Conservation (phyloP, 208 protist genomes). For the Trypanosoma cruzi region DNA sequence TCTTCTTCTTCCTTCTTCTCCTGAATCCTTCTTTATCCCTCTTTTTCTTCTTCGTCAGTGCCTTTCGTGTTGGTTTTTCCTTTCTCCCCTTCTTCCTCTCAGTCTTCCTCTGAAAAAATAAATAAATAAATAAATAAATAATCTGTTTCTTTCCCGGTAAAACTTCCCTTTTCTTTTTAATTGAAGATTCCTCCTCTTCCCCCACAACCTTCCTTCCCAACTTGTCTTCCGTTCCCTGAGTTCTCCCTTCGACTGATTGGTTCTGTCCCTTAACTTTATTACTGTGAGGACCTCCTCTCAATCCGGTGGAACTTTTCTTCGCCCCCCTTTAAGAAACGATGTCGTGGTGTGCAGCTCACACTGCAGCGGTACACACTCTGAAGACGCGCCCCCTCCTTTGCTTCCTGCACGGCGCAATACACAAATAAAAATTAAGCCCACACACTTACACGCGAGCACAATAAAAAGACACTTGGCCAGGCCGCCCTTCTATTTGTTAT, state of each 20-base stretch:
- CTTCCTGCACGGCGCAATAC: background rate
- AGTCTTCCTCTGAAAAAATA: background rate
- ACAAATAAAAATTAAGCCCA: background rate
- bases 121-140: too few species aligned
- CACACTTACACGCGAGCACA: too few species aligned
- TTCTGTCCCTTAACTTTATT: background rate
- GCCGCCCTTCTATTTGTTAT: background rate
- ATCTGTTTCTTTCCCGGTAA: background rate
- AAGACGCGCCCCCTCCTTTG: background rate
- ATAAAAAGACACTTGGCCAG: background rate
- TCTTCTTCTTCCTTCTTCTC: constrained; percentile 4
- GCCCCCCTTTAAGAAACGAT: background rate
- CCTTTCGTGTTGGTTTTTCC: background rate
- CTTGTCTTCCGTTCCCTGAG: background rate
- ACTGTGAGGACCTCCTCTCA: background rate
- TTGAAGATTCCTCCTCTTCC: background rate
- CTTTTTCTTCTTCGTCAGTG: constrained; percentile 3
- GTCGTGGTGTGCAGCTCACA: background rate
- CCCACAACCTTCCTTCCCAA: background rate
- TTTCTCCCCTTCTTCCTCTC: background rate
- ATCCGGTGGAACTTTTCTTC: background rate
- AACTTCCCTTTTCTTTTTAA: background rate
- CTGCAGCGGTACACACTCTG: background rate
- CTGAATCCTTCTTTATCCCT: background rate
- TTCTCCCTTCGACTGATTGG: background rate